A percentile compares a stretch with the other conserved stretches of the same genome.
Conservation (phyloP, 2,329 filamentous ascomycete genomes). For the Cordyceps farinosa region DNA sequence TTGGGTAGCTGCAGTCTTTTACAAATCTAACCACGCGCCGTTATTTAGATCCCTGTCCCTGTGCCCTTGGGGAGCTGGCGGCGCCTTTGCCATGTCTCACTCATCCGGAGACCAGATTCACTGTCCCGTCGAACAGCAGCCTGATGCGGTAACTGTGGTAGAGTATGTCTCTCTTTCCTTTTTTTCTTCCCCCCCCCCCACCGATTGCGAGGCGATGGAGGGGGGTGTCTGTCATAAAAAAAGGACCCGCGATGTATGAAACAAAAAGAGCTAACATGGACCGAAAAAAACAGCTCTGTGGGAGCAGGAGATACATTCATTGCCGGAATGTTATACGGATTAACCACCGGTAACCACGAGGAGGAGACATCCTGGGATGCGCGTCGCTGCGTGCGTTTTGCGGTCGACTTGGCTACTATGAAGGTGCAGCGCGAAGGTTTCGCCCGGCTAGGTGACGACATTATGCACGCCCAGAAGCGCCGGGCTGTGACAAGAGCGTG, state of each 20-base stretch:
- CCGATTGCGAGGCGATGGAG: neutral
- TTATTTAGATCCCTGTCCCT: slow-evolving; percentile 42
- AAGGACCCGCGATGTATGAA: neutral
- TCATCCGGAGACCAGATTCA: slow-evolving; percentile 27
- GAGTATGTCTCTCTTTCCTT: slow-evolving; percentile 44
- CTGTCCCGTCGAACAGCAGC: slow-evolving; percentile 40
- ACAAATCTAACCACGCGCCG: slow-evolving; percentile 10
- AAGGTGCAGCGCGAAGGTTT: slow-evolving; percentile 70
- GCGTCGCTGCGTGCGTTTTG: slow-evolving; percentile 52
- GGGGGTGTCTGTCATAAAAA: neutral
- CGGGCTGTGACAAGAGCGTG: neutral
- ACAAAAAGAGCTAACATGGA: slow-evolving; percentile 16
- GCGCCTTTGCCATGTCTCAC: slow-evolving; percentile 36
- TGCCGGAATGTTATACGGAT: slow-evolving; percentile 63
- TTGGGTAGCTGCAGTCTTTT: no score
- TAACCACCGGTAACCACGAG: slow-evolving; percentile 37
- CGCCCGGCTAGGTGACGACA: slow-evolving; percentile 41
- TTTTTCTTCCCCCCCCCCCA: neutral
- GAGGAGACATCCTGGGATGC: slow-evolving; percentile 41
- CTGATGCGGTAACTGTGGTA: slow-evolving; percentile 45
- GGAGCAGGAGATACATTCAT: slow-evolving; percentile 75
- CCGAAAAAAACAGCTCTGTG: slow-evolving; percentile 50
- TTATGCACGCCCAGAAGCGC: slow-evolving; percentile 5
- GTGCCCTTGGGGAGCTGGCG: slow-evolving; percentile 58
- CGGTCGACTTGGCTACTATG: slow-evolving; percentile 61